Evolutionary conservation across 2,329 filamentous ascomycete genomes (phyloP), one percentile per base, ranked within the genome.

Genomic region (Diaporthe citrichinensis): DNA sequence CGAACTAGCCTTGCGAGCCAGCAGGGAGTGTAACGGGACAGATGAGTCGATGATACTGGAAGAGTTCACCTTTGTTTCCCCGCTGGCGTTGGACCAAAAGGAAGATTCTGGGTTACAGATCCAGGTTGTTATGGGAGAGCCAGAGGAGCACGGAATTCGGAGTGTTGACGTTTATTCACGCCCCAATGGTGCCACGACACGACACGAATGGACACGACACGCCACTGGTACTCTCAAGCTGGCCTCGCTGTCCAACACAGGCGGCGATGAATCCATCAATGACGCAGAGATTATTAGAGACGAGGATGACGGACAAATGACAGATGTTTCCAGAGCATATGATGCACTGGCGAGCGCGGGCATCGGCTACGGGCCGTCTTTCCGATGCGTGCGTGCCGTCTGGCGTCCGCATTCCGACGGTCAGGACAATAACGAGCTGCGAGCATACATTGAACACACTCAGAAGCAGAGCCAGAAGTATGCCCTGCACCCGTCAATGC

Each of bases 221-320:
- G 65, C 65, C 34, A 69, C 65, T 8, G 65, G 65, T 28, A 41
- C 7, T 1, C 65, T 69, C 34, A 69, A 41, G n/a, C n/a, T 36
- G n/a, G 23, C 49, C 3, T 15, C n/a, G 3, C n/a, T 14, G 34
- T 10, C 36, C 4, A 23, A 28, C 3, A 20, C 1, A 14, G 17
- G 1, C 14, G 9, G 3, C 10, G 2, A 8, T 10, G n/a, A 23
- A 14, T 8, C 23, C 15, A 23, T 8, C 12, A 23, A 41, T 14
- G 3, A 10, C 9, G 14, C 3, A 4, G 3, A 53, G 10, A 0
- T 7, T 1, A 25, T 4, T 9, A 4, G 14, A 10, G 8, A 20
- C 3, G 34, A 20, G 2, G 17, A 41, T 20, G 12, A 41, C 1
- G 0, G 2, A 36, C 0, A 23, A 15, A 6, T 4, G 15, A 4